Percentiles rank a stretch among this genome's conserved stretches.
Conservation (phyloP, 805 yeast genomes). For the Kodamaea jinghongensis region DNA sequence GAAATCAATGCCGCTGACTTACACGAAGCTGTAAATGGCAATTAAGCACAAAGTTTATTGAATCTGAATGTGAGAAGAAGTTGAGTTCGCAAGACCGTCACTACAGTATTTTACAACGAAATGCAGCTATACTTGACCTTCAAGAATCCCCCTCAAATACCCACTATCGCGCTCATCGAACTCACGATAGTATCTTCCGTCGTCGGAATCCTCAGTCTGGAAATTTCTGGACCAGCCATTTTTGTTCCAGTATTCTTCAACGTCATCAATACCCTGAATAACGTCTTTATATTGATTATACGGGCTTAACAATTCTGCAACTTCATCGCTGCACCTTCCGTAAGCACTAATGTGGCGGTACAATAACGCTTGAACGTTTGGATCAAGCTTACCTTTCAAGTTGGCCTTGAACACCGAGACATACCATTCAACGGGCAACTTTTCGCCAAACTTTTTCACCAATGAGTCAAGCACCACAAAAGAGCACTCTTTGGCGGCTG, state of each 20-base stretch:
- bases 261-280: not conserved
- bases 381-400: slow-evolving; percentile 23
- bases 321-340: not conserved
- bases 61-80: not conserved
- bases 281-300: no score
- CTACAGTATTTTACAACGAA: no score
- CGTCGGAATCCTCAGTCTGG: slow-evolving; percentile 7
- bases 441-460: slow-evolving; percentile 4
- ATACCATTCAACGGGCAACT: slow-evolving; percentile 18
- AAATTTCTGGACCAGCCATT: slow-evolving; percentile 9
- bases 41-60: no score
- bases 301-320: not conserved
- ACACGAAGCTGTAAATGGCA: slow-evolving; percentile 26
- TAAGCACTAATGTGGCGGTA: slow-evolving; percentile 18
- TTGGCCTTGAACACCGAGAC: slow-evolving; percentile 22
- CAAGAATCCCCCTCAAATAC: slow-evolving; percentile 14
- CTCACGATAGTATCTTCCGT: slow-evolving; percentile 19
- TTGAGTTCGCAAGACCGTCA: no score
- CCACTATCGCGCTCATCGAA: slow-evolving; percentile 26
- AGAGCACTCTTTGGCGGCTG: slow-evolving; percentile 28
- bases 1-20: slow-evolving; percentile 40
- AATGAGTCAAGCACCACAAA: slow-evolving; percentile 22
- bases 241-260: slow-evolving; percentile 16
- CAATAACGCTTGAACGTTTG: slow-evolving; percentile 22
- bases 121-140: no score